A percentile compares a stretch with the other conserved stretches of the same genome.
phyloP scores from a whole-genome alignment of 768 basidiomycete species.

The Trametes punicea region DNA sequence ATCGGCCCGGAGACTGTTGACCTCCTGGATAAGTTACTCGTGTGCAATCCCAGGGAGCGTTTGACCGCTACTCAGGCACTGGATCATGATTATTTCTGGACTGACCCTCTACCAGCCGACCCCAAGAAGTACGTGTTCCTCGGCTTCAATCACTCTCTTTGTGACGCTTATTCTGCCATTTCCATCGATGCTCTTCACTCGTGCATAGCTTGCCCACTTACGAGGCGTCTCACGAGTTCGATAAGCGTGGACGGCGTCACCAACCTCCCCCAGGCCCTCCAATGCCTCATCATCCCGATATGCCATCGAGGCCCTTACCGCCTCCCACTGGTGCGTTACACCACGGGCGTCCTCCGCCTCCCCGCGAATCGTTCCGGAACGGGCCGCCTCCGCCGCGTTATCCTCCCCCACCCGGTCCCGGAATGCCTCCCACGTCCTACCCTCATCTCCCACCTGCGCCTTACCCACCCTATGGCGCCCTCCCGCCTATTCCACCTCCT shows the following conservation, averaged over 20 bases:
- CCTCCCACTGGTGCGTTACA: constrained; percentile 21
- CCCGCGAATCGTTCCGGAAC: constrained; percentile 33
- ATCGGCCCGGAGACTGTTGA: constrained; percentile 74
- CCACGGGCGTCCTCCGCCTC: constrained; percentile 36
- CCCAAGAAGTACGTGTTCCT: constrained; percentile 61
- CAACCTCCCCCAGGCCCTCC: constrained; percentile 27
- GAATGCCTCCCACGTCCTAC: constrained; percentile 10
- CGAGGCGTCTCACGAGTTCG: constrained; percentile 82
- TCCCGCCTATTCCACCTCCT: constrained; percentile 5
- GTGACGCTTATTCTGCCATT: not conserved
- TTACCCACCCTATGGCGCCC: constrained; percentile 6
- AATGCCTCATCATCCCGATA: constrained; percentile 17
- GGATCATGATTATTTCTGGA: constrained; percentile 95
- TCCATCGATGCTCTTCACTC: not conserved
- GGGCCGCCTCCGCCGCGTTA: constrained; percentile 25
- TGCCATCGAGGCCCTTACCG: constrained; percentile 24
- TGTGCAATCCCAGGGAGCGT: constrained; percentile 78
- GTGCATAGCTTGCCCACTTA: constrained; percentile 61
- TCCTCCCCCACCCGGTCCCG: constrained; percentile 8
- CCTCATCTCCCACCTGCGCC: constrained; percentile 6
- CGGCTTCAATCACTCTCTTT: not conserved
- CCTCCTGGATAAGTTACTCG: constrained; percentile 77
- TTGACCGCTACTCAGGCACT: constrained; percentile 84
- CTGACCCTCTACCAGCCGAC: constrained; percentile 81
- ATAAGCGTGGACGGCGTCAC: constrained; percentile 63